These are phyloP conservation scores for Ustilago vetiveriae DNA, from an alignment of 1,284 basidiomycete species.

Conservation along the genomic window DNA sequence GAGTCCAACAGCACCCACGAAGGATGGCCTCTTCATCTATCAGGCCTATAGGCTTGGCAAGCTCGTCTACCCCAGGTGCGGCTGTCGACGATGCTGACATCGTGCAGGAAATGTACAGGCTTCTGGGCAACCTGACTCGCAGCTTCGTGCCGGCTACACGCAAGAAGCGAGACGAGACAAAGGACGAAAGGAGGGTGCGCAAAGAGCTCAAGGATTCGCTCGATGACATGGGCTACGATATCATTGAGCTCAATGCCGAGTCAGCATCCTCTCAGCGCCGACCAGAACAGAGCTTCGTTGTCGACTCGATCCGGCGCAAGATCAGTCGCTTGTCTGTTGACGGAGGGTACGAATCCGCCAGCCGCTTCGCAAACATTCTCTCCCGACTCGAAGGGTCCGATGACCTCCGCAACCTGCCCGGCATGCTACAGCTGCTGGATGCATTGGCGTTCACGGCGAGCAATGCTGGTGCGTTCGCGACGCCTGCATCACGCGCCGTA, in stretches of 20 bases:
- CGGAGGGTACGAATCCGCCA: constrained; percentile 45
- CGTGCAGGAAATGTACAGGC: constrained; percentile 42
- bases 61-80: constrained; percentile 8
- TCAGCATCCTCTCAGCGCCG: constrained; percentile 13
- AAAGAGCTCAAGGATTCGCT: constrained; percentile 46
- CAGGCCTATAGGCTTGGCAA: constrained; percentile 6
- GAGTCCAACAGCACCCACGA: too few relatives aligned
- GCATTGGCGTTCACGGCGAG: constrained; percentile 36
- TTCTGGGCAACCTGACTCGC: constrained; percentile 46
- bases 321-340: constrained; percentile 37
- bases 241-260: constrained; percentile 44
- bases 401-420: constrained; percentile 25
- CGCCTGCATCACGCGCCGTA: constrained; percentile 21
- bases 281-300: constrained; percentile 17
- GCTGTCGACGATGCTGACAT: constrained; percentile 37
- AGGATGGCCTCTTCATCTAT: constrained; percentile 27
- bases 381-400: constrained; percentile 21
- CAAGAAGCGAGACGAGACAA: constrained; percentile 43
- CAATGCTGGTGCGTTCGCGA: constrained; percentile 24
- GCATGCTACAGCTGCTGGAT: constrained; percentile 42
- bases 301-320: constrained; percentile 42
- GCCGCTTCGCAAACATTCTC: constrained; percentile 32
- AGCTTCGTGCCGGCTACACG: constrained; percentile 47
- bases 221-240: constrained; percentile 49
- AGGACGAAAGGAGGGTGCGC: constrained; percentile 33